These are phyloP conservation scores for Ophiocordyceps australis DNA, from an alignment of 2,329 filamentous ascomycete genomes.

Conservation along the genomic window DNA sequence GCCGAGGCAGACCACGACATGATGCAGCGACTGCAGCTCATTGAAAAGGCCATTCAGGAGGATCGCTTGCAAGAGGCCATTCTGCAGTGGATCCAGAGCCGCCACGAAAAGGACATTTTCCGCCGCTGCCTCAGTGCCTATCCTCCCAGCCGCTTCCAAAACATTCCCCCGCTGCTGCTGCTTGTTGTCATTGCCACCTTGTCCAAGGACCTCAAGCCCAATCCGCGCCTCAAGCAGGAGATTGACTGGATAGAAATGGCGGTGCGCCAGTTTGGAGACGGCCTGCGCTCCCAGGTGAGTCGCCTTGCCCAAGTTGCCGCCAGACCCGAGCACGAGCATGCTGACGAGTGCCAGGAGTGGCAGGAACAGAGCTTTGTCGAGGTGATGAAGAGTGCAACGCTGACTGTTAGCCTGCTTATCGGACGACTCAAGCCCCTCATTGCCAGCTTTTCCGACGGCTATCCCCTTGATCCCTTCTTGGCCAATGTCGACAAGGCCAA, in stretches of 20 bases:
- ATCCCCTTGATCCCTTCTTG: constrained; percentile 20
- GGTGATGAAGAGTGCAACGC: constrained; percentile 18
- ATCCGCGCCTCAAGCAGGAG: constrained; percentile 33
- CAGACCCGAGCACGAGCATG: too few relatives aligned
- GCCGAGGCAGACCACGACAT: constrained; percentile 29
- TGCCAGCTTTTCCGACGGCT: constrained; percentile 14
- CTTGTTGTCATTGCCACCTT: constrained; percentile 48
- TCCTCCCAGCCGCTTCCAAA: constrained; percentile 24
- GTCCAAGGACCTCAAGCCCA: constrained; percentile 35
- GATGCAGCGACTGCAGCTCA: constrained; percentile 32
- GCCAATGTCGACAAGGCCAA: constrained; percentile 17
- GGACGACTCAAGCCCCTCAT: constrained; percentile 15
- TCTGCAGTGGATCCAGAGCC: constrained; percentile 48
- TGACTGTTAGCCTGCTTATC: constrained; percentile 19
- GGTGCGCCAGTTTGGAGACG: constrained; percentile 31
- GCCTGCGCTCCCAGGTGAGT: constrained; percentile 32
- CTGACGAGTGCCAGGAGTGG: constrained; percentile 15
- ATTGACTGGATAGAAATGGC: constrained; percentile 42
- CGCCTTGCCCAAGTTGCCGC: not conserved
- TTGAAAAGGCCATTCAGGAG: constrained; percentile 43
- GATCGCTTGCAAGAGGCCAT: constrained; percentile 44
- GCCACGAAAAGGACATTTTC: constrained; percentile 44
- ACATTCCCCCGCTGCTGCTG: constrained; percentile 40
- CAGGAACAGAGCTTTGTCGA: constrained; percentile 16
- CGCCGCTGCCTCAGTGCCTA: constrained; percentile 21